phyloP scores from a whole-genome alignment of 108 stramenopile species.

The Stephanodiscus triporus region DNA sequence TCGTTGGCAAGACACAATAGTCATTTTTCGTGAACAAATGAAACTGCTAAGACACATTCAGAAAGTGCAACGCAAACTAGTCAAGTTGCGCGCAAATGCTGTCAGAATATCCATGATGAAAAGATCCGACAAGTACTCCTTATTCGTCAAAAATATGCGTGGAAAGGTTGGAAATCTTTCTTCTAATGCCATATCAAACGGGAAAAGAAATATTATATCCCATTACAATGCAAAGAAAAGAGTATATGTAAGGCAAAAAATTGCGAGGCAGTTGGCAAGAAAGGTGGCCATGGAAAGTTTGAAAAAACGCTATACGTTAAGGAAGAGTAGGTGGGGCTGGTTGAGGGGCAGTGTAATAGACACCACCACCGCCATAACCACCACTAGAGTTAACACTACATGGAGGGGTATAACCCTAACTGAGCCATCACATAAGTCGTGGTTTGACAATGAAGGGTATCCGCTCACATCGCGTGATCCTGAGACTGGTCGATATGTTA shows the following conservation, averaged over 20 bases:
- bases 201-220: slow-evolving; percentile 32
- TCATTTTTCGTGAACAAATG: slow-evolving; percentile 12
- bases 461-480: slow-evolving; percentile 73
- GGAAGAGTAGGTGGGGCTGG: slow-evolving; percentile 6
- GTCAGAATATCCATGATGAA: not conserved
- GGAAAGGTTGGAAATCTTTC: slow-evolving; percentile 13
- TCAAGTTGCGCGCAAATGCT: slow-evolving; percentile 10
- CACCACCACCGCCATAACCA: not conserved
- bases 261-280: slow-evolving; percentile 19
- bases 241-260: slow-evolving; percentile 26
- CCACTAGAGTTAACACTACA: slow-evolving; percentile 2
- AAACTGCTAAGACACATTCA: slow-evolving; percentile 10
- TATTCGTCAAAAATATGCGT: slow-evolving; percentile 24
- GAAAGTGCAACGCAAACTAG: slow-evolving; percentile 12
- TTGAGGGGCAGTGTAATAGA: not conserved
- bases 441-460: slow-evolving; percentile 79
- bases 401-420: slow-evolving; percentile 51
- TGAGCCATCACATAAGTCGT: slow-evolving; percentile 63
- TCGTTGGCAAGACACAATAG: slow-evolving; percentile 40
- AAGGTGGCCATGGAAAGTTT: slow-evolving; percentile 1
- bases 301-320: not conserved
- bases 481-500: slow-evolving; percentile 76
- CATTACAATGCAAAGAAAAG: slow-evolving; percentile 50
- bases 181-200: slow-evolving; percentile 14
- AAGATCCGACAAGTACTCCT: slow-evolving; percentile 16